Base-by-base conservation (phyloP, 208 protist genomes). In the Acanthamoeba castellanii region DNA sequence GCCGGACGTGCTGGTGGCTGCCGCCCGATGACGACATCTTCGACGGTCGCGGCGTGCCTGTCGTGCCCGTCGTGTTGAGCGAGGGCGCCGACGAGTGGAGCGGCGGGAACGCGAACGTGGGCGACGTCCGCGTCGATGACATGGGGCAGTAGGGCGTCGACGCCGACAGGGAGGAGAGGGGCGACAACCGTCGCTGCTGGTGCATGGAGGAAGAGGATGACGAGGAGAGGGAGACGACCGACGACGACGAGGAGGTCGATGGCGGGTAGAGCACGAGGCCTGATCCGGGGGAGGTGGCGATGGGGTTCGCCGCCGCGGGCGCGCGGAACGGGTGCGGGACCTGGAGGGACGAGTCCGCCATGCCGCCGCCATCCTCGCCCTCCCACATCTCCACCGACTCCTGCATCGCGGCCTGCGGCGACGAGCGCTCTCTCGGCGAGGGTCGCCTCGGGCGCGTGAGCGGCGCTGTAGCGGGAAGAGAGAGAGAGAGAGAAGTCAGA, bases 301-400 rank as follows among this genome's bases (percentile, higher is more conserved):
- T 30, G 27, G 37, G 37, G n/a, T 25, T 34, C n/a, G n/a, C n/a
- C 22, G 20, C 7, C 32, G 37, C 20, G 22, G n/a, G 74, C 32
- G 74, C 4, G 42, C 78, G 78, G 50, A 64, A 87, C 18, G 78
- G 78, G 30, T 87, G 78, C 25, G 78, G 47, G 1, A 87, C 78
- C 30, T 87, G 78, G 52, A 87, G 78, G n/a, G 78, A 87, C 6
- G 78, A 87, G 52, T 87, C 78, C 8, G 42, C 25, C 78, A 87
- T 87, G 52, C 78, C 78, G 52, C 78, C 78, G 27, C 78, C 78
- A 25, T 87, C 78, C 50, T 87, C 78, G 47, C 78, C 78, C 30
- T 87, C 78, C 78, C 78, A 87, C 78, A 87, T 87, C 14, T 87
- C 78, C 47, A 87, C 78, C 9, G 42, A n/a, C 52, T 87, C 47